phyloP scores from a whole-genome alignment of 2,329 filamentous ascomycete species.

The Aspergillus aculeatinus region DNA sequence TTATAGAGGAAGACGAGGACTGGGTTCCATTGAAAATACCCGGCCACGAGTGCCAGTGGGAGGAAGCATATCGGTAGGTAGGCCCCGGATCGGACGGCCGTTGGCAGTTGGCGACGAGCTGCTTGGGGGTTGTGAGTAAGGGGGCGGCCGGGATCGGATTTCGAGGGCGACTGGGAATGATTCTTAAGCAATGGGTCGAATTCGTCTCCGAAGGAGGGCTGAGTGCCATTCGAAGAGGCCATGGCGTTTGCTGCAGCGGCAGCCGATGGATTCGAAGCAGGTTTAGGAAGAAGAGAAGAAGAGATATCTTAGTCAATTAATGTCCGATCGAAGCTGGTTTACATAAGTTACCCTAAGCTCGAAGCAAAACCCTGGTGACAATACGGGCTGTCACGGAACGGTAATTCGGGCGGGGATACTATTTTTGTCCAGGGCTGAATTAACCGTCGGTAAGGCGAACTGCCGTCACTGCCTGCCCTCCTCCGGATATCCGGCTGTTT shows the following conservation, averaged over 20 bases:
- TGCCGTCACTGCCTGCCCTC: neutral
- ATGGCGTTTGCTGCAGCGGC: neutral
- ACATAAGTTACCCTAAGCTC: neutral
- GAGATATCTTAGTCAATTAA: neutral
- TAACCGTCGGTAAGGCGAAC: neutral
- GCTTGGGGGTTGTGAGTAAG: neutral
- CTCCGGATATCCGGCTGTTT: neutral
- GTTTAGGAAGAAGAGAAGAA: neutral
- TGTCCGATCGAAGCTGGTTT: too few relatives aligned
- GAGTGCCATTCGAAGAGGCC: neutral
- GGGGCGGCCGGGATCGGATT: neutral
- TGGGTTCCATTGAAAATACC: conserved; percentile 58
- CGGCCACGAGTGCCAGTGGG: conserved; percentile 70
- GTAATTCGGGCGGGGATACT: conserved; percentile 1
- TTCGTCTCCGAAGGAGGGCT: neutral
- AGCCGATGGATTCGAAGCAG: neutral
- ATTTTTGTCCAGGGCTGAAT: conserved; percentile 7
- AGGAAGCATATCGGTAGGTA: conserved; percentile 63
- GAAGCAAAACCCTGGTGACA: neutral
- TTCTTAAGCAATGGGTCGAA: neutral
- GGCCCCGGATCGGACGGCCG: neutral
- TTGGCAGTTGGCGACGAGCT: neutral
- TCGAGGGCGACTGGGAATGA: neutral
- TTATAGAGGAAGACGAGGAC: conserved; percentile 76
- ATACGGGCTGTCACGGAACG: neutral